phyloP scores from a whole-genome alignment of 2,329 filamentous ascomycete genomes.

The Chalara sp. region DNA sequence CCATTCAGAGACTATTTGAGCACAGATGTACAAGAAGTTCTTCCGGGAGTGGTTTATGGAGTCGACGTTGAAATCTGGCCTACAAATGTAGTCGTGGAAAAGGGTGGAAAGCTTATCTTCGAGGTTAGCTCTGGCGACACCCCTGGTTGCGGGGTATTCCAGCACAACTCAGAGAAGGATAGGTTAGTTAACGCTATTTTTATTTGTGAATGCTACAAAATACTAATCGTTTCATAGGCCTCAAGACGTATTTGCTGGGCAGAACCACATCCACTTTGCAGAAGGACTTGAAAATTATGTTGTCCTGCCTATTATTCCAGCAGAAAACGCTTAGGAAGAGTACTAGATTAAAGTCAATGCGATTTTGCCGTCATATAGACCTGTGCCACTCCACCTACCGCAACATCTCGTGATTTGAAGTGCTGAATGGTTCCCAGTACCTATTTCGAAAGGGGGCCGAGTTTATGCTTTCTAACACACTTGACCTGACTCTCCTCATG shows the following conservation, averaged over 20 bases:
- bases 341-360: not conserved
- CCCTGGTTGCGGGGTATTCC: slow-evolving; percentile 51
- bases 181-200: slow-evolving; percentile 1
- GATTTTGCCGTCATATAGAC: too few relatives aligned
- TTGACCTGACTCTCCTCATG: too few relatives aligned
- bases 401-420: too few relatives aligned
- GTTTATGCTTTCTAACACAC: too few relatives aligned
- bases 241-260: slow-evolving; percentile 35
- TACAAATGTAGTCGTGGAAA: slow-evolving; percentile 49
- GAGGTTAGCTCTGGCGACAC: slow-evolving; percentile 52
- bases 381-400: too few relatives aligned
- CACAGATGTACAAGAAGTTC: slow-evolving; percentile 47
- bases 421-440: too few relatives aligned
- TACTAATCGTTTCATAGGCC: slow-evolving; percentile 16
- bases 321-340: not conserved
- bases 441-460: too few relatives aligned
- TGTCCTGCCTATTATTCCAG: slow-evolving; percentile 44
- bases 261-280: slow-evolving; percentile 48
- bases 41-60: slow-evolving; percentile 46
- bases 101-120: slow-evolving; percentile 46
- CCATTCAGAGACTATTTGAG: slow-evolving; percentile 54
- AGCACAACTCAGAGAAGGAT: slow-evolving; percentile 43
- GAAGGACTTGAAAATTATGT: slow-evolving; percentile 42
- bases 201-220: too few relatives aligned
- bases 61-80: slow-evolving; percentile 62